Conservation (phyloP, 768 basidiomycete species). For the Cantharellus anzutake region DNA sequence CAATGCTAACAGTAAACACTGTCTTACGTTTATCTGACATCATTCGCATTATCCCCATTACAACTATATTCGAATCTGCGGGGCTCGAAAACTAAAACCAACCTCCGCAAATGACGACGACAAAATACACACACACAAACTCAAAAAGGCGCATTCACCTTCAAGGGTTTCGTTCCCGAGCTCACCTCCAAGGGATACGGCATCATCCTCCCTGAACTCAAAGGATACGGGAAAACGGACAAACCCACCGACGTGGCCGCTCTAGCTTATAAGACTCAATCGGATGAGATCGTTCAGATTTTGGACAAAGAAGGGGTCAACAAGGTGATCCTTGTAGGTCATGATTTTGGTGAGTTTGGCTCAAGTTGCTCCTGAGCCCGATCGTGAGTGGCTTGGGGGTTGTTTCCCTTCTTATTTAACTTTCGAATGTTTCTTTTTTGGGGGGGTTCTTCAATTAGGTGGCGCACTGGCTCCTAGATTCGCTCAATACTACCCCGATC, state of each 20-base stretch:
- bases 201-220: conserved; percentile 32
- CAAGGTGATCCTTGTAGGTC: conserved; percentile 38
- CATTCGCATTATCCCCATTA: not conserved
- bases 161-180: not conserved
- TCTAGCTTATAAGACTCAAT: conserved; percentile 41
- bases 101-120: too few relatives aligned
- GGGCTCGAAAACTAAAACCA: not conserved
- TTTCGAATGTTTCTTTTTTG: not conserved
- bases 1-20: too few relatives aligned
- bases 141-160: not conserved
- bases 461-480: not conserved
- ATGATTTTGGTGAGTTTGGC: conserved; percentile 47
- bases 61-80: not conserved
- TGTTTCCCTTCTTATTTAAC: not conserved
- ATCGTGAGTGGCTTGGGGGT: not conserved
- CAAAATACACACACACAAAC: too few relatives aligned
- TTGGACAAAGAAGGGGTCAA: conserved; percentile 24
- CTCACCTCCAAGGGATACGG: conserved; percentile 28
- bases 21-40: not conserved
- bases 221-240: conserved; percentile 47
- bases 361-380: too few relatives aligned
- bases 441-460: not conserved
- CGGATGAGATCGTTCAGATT: conserved; percentile 43
- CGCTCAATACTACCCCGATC: not conserved
- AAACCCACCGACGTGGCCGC: conserved; percentile 33